These are phyloP conservation scores for Pichia nakasei DNA, from an alignment of 805 yeast species.

Conservation along the genomic window DNA sequence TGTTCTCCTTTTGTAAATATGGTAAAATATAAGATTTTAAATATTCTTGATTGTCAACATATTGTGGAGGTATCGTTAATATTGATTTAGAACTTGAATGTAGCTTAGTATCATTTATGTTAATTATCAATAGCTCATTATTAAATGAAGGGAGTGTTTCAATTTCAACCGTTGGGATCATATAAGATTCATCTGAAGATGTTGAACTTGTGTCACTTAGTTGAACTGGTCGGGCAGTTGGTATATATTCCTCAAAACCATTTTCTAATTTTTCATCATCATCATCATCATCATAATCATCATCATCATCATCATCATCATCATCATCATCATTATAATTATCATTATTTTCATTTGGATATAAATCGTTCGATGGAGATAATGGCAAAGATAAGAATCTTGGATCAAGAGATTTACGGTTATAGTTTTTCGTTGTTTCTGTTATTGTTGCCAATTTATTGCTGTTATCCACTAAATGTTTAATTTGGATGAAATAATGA, in stretches of 20 bases:
- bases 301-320: neutral
- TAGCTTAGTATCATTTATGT: neutral
- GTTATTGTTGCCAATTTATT: neutral
- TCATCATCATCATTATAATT: neutral
- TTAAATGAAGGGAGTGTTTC: neutral
- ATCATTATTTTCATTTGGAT: neutral
- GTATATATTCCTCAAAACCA: no score
- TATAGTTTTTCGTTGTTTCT: neutral
- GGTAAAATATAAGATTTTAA: constrained; percentile 2
- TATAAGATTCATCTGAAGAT: neutral
- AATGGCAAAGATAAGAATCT: neutral
- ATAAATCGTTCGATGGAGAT: neutral
- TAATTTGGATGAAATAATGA: neutral
- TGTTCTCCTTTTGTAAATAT: neutral
- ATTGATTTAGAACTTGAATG: neutral
- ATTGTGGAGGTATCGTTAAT: neutral
- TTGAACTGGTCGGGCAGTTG: no score
- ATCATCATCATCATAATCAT: neutral
- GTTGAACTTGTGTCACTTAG: neutral
- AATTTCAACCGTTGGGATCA: neutral
- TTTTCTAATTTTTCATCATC: neutral
- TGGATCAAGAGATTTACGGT: neutral
- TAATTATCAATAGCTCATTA: neutral
- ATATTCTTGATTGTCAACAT: neutral
- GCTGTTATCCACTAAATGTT: neutral